Evolutionary conservation across 2,329 filamentous ascomycete genomes (phyloP), one percentile per base, ranked within the genome.

Genomic region (Cladosporium sp.): DNA sequence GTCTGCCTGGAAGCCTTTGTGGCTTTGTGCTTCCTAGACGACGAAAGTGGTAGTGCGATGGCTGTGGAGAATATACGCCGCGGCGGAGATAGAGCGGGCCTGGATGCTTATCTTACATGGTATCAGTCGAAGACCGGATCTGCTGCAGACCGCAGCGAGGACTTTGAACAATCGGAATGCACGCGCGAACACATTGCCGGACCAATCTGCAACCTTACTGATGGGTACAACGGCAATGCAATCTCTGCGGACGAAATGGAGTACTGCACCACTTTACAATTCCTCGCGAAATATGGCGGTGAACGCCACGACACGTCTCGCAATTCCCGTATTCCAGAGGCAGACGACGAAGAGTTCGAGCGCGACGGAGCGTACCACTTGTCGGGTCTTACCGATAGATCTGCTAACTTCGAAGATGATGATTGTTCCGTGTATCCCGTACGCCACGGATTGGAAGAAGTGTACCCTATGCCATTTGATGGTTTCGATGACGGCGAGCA

Each of bases 211-310:
- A n/a, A 17, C 12, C 15, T 15, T 3, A 1, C 3, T 13, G 4
- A 4, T 13, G 48, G 48, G 2, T 39, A 37, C 56, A 59, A 15
- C 25, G 63, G 61, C 1, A 15, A 60, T 15, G 4, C n/a, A 3
- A 60, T 65, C 34, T 49, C 52, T 3, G 22, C 49, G 5, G 49
- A 58, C 20, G 63, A 63, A n/a, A 62, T 62, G 57, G 32, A 42
- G 39, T 45, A 34, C 20, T 57, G 51, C 47, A 50, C 44, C 0
- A 61, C 58, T 7, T 45, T 36, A n/a, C 61, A 62, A 36, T 60
- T 42, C 35, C 52, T 65, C 1, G 45, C 60, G 3, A 48, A 34
- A 0, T 63, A 62, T 17, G 24, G 13, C 0, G 7, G 34, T 5
- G n/a, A 44, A 4, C 57, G 25, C 6, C 48, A 39, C 35, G 17